Evolutionary conservation across 768 basidiomycete genomes (phyloP).

Genomic region (Hygrophorus russula): DNA sequence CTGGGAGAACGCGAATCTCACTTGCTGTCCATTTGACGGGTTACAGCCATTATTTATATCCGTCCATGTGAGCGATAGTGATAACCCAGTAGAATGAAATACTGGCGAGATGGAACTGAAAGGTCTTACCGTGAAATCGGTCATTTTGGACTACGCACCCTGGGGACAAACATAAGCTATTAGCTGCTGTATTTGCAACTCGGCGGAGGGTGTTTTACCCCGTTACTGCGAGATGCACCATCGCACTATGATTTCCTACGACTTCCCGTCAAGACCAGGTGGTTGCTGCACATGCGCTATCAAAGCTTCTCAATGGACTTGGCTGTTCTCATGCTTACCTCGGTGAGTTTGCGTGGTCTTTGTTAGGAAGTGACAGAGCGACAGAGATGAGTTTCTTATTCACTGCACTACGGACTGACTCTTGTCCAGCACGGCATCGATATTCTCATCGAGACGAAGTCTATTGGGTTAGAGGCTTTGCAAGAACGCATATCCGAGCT

Average conservation of each 20-base stretch:
- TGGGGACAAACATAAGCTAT: too few relatives aligned
- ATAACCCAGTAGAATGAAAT: too few relatives aligned
- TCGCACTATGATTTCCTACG: conserved; percentile 10
- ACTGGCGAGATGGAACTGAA: too few relatives aligned
- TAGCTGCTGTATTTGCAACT: too few relatives aligned
- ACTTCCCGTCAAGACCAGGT: conserved; percentile 12
- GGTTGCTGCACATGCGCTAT: conserved; percentile 11
- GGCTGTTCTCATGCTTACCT: conserved; percentile 17
- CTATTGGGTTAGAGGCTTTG: conserved; percentile 9
- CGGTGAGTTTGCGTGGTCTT: conserved; percentile 20
- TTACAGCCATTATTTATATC: too few relatives aligned
- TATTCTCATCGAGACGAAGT: conserved; percentile 15
- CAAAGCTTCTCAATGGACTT: conserved; percentile 10
- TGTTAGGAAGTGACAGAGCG: conserved; percentile 16
- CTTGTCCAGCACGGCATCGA: conserved; percentile 18
- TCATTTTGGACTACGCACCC: too few relatives aligned
- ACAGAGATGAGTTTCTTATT: conserved; percentile 16
- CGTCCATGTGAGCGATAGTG: too few relatives aligned
- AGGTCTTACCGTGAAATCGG: too few relatives aligned
- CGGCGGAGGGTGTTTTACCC: too few relatives aligned
- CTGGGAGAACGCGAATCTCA: too few relatives aligned
- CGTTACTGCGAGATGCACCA: too few relatives aligned
- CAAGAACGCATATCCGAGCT: conserved; percentile 13
- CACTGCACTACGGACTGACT: neutral
- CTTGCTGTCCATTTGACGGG: too few relatives aligned